Base-by-base conservation (phyloP, 371 early-diverging fungal species). In the Cokeromyces recurvatus region DNA sequence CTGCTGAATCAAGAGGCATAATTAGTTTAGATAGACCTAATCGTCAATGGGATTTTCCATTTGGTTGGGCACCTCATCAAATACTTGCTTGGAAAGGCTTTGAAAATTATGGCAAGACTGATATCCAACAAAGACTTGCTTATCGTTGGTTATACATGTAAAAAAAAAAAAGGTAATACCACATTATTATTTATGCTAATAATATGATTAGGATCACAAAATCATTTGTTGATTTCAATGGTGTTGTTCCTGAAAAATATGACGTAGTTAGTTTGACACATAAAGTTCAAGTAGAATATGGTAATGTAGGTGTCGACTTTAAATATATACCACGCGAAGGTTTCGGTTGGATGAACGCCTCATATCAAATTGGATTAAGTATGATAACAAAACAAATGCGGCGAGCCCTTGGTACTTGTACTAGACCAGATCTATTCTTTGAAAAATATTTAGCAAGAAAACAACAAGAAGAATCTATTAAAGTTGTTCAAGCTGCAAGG, bases 341-440 rank as follows among this genome's bases (percentile, higher is more conserved):
- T 3, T 97, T 97, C 68, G 97, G 95, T 14, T 97, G 95, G 97
- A 95, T 95, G 95, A 97, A 95, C 54, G 87, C 95, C 2, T 84
- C 83, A 14, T 89, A 84, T 63, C 86, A 91, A 70, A 80, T 93
- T 20, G 95, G 95, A 2, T 60, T 92, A 41, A 77, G 64, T 7
- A 84, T 87, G 41, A 59, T 95, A 49, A 86, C 80, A 11, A 64
- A 71, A 8, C 79, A 79, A 42, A 77, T 89, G 79, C 68, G 85
- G 11, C 79, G 94, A 8, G 89, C 90, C 0, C 57, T 95, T 29
- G 92, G 93, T 3, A 76, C 86, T 3, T 79, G 91, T 46, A 87
- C 87, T 37, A 75, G 74, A 16, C 94, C 94, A 0, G 86, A 86
- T 46, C 47, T 66, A 16, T 81, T 85, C 31, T 85, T 86, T 53